These are phyloP conservation scores for Mimosa pudica DNA, from an alignment of 306 rosid genomes.

Conservation along the genomic window DNA sequence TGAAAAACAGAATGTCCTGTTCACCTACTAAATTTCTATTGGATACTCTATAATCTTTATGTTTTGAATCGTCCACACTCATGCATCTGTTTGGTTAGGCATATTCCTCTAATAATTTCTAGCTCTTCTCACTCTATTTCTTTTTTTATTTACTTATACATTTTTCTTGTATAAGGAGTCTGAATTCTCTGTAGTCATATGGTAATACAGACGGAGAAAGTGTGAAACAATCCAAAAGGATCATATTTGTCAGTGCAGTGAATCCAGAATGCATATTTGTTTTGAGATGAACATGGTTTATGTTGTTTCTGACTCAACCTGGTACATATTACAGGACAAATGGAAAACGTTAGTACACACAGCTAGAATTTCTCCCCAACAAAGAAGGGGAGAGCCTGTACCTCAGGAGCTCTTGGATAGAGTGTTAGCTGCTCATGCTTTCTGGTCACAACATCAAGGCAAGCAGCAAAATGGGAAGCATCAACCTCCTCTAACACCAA, in stretches of 20 bases:
- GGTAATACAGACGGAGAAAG: neutral
- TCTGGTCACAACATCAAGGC: slow-evolving; percentile 79
- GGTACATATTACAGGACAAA: slow-evolving; percentile 62
- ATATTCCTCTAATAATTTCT: neutral
- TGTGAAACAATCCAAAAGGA: neutral
- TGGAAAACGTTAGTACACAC: slow-evolving; percentile 98
- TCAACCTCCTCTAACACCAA: slow-evolving; percentile 6
- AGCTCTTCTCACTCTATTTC: neutral
- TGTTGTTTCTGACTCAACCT: neutral
- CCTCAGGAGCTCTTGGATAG: slow-evolving; percentile 88
- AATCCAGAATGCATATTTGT: neutral
- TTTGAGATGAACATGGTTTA: neutral
- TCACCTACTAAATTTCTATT: neutral
- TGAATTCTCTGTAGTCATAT: neutral
- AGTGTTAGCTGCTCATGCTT: slow-evolving; percentile 83
- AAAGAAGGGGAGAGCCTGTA: slow-evolving; percentile 93
- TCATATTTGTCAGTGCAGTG: neutral
- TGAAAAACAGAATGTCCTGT: neutral
- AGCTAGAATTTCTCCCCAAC: slow-evolving; percentile 84
- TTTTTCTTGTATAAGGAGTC: neutral
- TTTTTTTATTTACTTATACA: neutral
- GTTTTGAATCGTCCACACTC: neutral
- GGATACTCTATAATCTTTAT: neutral
- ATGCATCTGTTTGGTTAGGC: neutral
- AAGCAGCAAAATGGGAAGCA: slow-evolving; percentile 57